These are phyloP conservation scores for Torrubiella hemipterigena DNA, from an alignment of 2,329 filamentous ascomycete species.

Conservation along the genomic window DNA sequence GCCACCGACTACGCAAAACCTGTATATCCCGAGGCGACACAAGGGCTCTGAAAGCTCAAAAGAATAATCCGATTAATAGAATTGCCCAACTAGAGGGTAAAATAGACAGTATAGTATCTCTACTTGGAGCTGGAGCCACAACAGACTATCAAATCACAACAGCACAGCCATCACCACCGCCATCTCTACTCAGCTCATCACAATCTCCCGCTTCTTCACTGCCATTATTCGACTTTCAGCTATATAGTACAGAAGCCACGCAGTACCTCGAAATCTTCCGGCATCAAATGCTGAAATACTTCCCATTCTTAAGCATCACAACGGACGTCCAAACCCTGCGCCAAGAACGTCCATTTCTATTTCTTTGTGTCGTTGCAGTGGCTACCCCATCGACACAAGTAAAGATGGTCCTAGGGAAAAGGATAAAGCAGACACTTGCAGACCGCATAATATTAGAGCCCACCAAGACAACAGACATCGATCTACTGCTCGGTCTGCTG, in stretches of 20 bases:
- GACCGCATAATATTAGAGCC: neutral
- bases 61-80: neutral
- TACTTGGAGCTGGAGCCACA: neutral
- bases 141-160: neutral
- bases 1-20: neutral
- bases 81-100: constrained; percentile 1
- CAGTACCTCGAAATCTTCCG: no score
- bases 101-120: neutral
- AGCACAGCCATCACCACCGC: neutral
- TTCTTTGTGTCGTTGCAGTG: neutral
- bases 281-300: constrained; percentile 1
- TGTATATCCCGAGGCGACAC: neutral
- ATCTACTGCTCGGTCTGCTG: neutral
- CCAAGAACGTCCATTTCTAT: neutral
- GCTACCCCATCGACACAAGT: neutral
- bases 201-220: neutral
- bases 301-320: neutral
- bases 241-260: neutral
- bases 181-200: neutral
- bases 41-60: neutral
- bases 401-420: neutral
- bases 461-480: neutral
- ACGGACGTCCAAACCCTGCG: neutral
- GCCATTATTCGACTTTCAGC: neutral
- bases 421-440: neutral